These are phyloP conservation scores for Tetrapisispora taiwanensis DNA, from an alignment of 805 yeast genomes.

Conservation along the genomic window DNA sequence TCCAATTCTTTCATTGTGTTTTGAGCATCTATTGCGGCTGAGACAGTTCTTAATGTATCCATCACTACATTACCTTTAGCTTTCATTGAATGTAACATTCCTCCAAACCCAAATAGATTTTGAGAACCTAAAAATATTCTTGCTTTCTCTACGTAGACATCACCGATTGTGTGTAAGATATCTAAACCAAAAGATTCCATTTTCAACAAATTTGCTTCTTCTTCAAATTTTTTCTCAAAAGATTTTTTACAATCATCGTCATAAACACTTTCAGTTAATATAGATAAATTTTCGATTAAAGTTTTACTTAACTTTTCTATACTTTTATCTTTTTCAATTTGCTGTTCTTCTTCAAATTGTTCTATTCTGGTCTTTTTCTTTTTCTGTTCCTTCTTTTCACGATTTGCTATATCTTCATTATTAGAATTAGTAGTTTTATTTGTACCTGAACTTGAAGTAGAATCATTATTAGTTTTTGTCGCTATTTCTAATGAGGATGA, in stretches of 20 bases:
- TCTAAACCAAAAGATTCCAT: constrained; percentile 82
- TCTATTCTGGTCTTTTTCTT: constrained; percentile 40
- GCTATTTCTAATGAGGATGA: not conserved
- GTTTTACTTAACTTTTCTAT: constrained; percentile 52
- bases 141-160: constrained; percentile 55
- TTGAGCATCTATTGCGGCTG: constrained; percentile 72
- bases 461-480: not conserved
- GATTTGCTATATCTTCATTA: constrained; percentile 1
- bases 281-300: constrained; percentile 44
- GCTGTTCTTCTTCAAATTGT: constrained; percentile 68
- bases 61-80: constrained; percentile 66
- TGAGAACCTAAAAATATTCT: constrained; percentile 57
- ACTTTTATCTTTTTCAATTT: constrained; percentile 52
- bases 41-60: constrained; percentile 60
- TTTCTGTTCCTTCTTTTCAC: constrained; percentile 20
- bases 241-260: constrained; percentile 51
- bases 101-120: constrained; percentile 54
- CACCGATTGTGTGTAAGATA: constrained; percentile 66
- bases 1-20: constrained; percentile 64
- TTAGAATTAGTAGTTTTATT: not conserved
- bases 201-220: constrained; percentile 76
- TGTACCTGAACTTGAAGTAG: not conserved
- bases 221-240: constrained; percentile 54
- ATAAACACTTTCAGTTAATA: constrained; percentile 52
- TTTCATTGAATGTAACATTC: constrained; percentile 59